phyloP scores from a whole-genome alignment of 1,284 basidiomycete species.

The Phylloboletellus chloephorus region DNA sequence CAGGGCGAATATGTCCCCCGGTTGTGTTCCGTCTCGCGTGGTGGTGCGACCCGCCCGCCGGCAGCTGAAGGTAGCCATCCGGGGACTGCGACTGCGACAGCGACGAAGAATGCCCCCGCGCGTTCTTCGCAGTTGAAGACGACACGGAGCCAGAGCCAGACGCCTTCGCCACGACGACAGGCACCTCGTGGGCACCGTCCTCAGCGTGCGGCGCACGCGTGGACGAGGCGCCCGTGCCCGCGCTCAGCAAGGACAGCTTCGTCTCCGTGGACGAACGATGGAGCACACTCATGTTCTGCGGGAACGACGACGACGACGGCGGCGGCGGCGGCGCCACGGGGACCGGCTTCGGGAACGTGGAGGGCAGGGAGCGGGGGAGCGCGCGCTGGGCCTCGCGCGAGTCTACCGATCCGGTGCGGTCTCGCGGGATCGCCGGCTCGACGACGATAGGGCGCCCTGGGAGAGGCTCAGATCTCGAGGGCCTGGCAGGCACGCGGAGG shows the following conservation, averaged over 20 bases:
- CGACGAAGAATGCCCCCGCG: conserved; percentile 18
- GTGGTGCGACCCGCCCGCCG: conserved; percentile 30
- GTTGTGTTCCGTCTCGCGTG: conserved; percentile 55
- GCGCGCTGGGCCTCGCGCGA: conserved; percentile 21
- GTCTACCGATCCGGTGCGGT: conserved; percentile 27
- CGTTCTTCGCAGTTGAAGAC: conserved; percentile 14
- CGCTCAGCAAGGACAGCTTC: conserved; percentile 32
- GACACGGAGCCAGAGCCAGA: conserved; percentile 13
- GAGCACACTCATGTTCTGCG: too few species aligned
- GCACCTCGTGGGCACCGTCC: conserved; percentile 14
- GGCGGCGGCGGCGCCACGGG: conserved; percentile 1
- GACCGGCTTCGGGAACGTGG: conserved; percentile 13
- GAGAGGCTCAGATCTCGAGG: conserved; percentile 14
- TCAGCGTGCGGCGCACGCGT: conserved; percentile 19
- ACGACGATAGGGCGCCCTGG: conserved; percentile 15
- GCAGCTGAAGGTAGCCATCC: conserved; percentile 51
- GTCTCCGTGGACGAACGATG: conserved; percentile 48
- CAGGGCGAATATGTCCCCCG: conserved; percentile 33
- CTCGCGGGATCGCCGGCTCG: conserved; percentile 16
- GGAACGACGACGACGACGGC: too few species aligned
- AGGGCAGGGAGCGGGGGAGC: conserved; percentile 25
- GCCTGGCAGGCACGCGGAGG: conserved; percentile 13
- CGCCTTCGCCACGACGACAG: conserved; percentile 11
- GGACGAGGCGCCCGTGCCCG: conserved; percentile 27
- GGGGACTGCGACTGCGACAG: conserved; percentile 30